These are phyloP conservation scores for Beauveria varroae DNA, from an alignment of 2,329 filamentous ascomycete genomes.

Conservation along the genomic window DNA sequence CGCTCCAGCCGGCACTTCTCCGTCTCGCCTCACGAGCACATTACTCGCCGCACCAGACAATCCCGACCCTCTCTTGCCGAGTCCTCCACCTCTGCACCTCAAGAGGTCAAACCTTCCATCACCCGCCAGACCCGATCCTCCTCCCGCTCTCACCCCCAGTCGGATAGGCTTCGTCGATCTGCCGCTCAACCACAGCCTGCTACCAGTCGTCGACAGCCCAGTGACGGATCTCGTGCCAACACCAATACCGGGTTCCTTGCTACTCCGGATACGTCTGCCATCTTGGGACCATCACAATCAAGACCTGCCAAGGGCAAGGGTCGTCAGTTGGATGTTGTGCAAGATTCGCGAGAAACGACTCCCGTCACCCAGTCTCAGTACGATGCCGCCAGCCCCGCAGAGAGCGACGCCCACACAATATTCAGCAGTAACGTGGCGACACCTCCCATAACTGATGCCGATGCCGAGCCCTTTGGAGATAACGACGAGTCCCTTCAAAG, in stretches of 20 bases:
- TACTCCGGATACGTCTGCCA: slow-evolving; percentile 52
- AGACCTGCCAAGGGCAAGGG: slow-evolving; percentile 33
- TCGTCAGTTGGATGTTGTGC: slow-evolving; percentile 32
- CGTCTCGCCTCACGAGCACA: slow-evolving; percentile 27
- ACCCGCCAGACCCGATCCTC: slow-evolving; percentile 21
- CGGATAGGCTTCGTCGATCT: slow-evolving; percentile 29
- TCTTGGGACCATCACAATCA: slow-evolving; percentile 22
- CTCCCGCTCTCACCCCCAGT: slow-evolving; percentile 22
- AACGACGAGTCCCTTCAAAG: slow-evolving; percentile 41
- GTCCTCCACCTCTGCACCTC: slow-evolving; percentile 20
- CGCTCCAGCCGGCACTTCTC: slow-evolving; percentile 24
- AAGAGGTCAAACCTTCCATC: slow-evolving; percentile 16
- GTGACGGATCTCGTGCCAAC: slow-evolving; percentile 1
- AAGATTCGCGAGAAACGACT: slow-evolving; percentile 38
- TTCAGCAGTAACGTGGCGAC: slow-evolving; percentile 62
- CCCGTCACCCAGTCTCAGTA: slow-evolving; percentile 32
- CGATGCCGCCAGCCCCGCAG: slow-evolving; percentile 44
- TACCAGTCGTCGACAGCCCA: slow-evolving; percentile 9
- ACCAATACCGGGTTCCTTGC: slow-evolving; percentile 31
- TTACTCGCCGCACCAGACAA: slow-evolving; percentile 23
- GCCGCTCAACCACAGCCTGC: slow-evolving; percentile 15
- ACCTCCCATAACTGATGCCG: slow-evolving; percentile 67
- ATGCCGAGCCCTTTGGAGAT: slow-evolving; percentile 53
- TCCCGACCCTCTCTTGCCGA: slow-evolving; percentile 23
- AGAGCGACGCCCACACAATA: slow-evolving; percentile 49